Base-by-base conservation (phyloP, 192 early-diverging fungal genomes). In the Mortierella hygrophila region DNA sequence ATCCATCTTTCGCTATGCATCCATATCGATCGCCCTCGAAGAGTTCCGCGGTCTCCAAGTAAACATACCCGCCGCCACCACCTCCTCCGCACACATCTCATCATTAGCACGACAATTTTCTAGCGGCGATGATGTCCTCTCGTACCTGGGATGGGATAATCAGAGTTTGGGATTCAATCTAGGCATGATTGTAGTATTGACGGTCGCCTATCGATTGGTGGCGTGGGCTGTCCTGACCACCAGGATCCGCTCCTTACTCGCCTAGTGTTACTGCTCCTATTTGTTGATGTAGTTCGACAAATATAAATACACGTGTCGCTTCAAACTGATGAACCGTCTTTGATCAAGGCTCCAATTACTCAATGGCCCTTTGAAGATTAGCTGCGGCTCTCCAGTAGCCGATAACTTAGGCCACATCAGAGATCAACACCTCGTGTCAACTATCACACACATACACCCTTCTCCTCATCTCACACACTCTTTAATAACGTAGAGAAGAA, bases 1-100 rank as follows among this genome's bases (percentile, higher is more conserved):
- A 32, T 75, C 72, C 29, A n/a, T 81, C 29, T 75, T 81, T 37
- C 63, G 65, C 23, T 75, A 75, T 49, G 20, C 79, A n/a, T 57
- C 78, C 13, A 29, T 52, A n/a, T 26, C 75, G 18, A 60, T 68
- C 5, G 44, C 80, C 2, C n/a, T 81, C 32, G 55, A 75, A 35
- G 80, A 81, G 49, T 75, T 75, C 15, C 35, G 46, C 1, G 68
- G 68, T 1, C 29, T 69, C 1, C 29, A 38, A 9, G 42, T 80
- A 35, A 65, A 26, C n/a, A 73, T 32, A 16, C 18, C 49, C 40
- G 20, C 3, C 37, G 78, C 49, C 32, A 8, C 15, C 32, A 6
- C n/a, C 41, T 47, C 72, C 15, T 73, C 44, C 6, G n/a, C 46
- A 32, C 44, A 18, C 26, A 18, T 35, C 21, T 38, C 41, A 49